These are phyloP conservation scores for Calocybe cyanea DNA, from an alignment of 768 basidiomycete genomes.

Conservation along the genomic window DNA sequence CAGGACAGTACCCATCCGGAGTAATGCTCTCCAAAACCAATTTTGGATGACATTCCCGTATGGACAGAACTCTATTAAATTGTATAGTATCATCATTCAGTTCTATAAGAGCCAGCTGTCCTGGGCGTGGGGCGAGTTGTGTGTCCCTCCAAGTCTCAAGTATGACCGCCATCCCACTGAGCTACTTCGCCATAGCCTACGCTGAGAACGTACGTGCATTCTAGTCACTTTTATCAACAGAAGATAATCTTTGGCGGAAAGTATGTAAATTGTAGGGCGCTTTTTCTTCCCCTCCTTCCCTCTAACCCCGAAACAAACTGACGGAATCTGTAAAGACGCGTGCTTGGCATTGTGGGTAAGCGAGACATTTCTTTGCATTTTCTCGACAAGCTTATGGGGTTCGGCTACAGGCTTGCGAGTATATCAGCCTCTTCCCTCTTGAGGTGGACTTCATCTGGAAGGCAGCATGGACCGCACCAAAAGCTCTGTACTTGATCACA, in stretches of 20 bases:
- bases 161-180: not conserved
- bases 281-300: too few relatives aligned
- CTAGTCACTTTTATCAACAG: not conserved
- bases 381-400: not conserved
- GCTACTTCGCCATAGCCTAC: not conserved
- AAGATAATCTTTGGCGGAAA: not conserved
- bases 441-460: conserved; percentile 3
- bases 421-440: not conserved
- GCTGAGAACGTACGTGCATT: not conserved
- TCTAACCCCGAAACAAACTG: not conserved
- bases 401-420: conserved; percentile 1
- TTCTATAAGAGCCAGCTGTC: too few relatives aligned
- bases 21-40: too few relatives aligned
- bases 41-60: too few relatives aligned
- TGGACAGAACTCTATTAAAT: too few relatives aligned
- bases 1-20: too few relatives aligned
- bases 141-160: not conserved
- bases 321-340: not conserved
- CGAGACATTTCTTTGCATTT: not conserved
- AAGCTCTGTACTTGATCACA: not conserved
- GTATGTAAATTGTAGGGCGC: not conserved
- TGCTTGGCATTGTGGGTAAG: not conserved
- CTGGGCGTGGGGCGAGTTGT: too few relatives aligned
- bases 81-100: too few relatives aligned
- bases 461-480: conserved; percentile 2